A percentile compares a stretch with the other conserved stretches of the same genome.
These are phyloP conservation scores for Scheffersomyces amazonensis DNA, from an alignment of 805 yeast species.

Conservation along the genomic window DNA sequence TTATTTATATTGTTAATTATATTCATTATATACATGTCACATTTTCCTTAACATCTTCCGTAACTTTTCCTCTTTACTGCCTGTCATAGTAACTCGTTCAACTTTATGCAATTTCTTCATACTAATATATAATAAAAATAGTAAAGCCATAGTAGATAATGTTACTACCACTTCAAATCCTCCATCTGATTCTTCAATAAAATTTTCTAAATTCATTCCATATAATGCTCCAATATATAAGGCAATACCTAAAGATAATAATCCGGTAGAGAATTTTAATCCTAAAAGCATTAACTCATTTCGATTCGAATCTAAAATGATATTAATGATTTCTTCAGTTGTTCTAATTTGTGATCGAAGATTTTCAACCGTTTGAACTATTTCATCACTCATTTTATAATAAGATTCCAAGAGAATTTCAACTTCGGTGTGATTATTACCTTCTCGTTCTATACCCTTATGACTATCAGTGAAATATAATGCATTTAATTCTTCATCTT, in stretches of 20 bases:
- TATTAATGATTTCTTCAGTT: slow-evolving; percentile 93
- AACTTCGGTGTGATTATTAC: slow-evolving; percentile 77
- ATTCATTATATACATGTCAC: not conserved
- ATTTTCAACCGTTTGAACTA: slow-evolving; percentile 84
- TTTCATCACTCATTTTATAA: slow-evolving; percentile 87
- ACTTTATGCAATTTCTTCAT: slow-evolving; percentile 58
- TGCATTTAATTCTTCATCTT: slow-evolving; percentile 82
- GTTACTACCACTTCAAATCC: slow-evolving; percentile 57
- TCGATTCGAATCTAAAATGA: slow-evolving; percentile 89
- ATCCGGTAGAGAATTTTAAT: slow-evolving; percentile 75
- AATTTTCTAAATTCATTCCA: slow-evolving; percentile 95
- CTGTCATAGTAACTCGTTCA: slow-evolving; percentile 72
- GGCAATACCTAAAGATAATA: slow-evolving; percentile 78
- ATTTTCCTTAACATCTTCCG: slow-evolving; percentile 1
- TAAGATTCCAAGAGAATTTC: slow-evolving; percentile 90
- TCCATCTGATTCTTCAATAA: slow-evolving; percentile 74
- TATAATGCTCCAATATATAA: slow-evolving; percentile 81
- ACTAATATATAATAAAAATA: slow-evolving; percentile 50
- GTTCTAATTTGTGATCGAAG: slow-evolving; percentile 79
- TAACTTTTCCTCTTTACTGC: slow-evolving; percentile 12
- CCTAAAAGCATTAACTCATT: slow-evolving; percentile 90
- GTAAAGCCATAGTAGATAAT: slow-evolving; percentile 39
- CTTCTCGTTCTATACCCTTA: slow-evolving; percentile 42
- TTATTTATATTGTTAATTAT: too few species aligned
- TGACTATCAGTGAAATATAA: slow-evolving; percentile 69